Evolutionary conservation across 108 stramenopile genomes (phyloP).

Genomic region (Discostella pseudostelligera): DNA sequence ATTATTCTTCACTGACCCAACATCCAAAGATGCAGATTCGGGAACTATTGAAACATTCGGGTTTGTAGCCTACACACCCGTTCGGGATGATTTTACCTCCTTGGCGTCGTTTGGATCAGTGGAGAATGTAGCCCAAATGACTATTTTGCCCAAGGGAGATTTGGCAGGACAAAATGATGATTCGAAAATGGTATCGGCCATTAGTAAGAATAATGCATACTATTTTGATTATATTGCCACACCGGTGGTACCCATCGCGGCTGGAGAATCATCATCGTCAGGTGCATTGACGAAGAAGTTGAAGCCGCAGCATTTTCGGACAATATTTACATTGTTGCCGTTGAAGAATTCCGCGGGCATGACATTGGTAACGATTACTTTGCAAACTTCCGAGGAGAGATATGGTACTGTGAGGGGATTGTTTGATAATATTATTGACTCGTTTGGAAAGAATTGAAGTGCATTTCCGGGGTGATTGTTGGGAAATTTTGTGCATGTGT

Average conservation of each 20-base stretch:
- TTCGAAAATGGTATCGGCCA: constrained; percentile 63
- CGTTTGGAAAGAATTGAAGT: constrained; percentile 48
- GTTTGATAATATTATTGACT: constrained; percentile 69
- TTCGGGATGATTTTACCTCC: constrained; percentile 78
- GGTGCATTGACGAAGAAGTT: constrained; percentile 21
- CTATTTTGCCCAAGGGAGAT: constrained; percentile 78
- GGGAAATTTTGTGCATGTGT: too few species aligned
- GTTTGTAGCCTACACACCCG: constrained; percentile 80
- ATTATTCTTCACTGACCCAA: constrained; percentile 47
- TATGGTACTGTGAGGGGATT: constrained; percentile 51
- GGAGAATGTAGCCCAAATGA: constrained; percentile 72
- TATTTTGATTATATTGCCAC: constrained; percentile 62
- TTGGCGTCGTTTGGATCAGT: constrained; percentile 70
- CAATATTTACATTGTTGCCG: constrained; percentile 63
- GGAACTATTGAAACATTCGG: constrained; percentile 49
- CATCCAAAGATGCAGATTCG: constrained; percentile 31
- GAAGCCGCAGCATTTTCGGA: constrained; percentile 63
- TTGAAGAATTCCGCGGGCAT: constrained; percentile 58
- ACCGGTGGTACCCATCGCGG: constrained; percentile 23
- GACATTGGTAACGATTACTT: constrained; percentile 71
- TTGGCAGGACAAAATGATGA: constrained; percentile 48
- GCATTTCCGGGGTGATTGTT: not conserved
- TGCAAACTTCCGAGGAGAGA: constrained; percentile 63
- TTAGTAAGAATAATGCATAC: constrained; percentile 66
- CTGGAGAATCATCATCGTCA: constrained; percentile 6